A percentile compares a stretch with the other conserved stretches of the same genome.
Evolutionary conservation across 1,284 basidiomycete species (phyloP).

Genomic region (Pseudozyma hubeiensis): DNA sequence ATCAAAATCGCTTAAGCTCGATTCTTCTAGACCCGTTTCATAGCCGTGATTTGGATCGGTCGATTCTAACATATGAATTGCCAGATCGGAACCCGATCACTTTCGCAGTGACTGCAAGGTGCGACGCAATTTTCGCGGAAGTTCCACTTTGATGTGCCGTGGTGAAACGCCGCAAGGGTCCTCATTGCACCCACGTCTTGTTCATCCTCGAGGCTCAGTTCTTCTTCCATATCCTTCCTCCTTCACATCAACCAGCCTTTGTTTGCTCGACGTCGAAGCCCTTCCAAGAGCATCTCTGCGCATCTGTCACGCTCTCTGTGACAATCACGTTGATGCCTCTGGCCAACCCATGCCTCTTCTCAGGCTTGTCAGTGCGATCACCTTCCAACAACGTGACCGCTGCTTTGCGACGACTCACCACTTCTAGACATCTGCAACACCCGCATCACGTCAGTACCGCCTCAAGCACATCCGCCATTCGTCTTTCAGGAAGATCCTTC

Average conservation of each 20-base stretch:
- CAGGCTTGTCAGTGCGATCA: conserved; percentile 34
- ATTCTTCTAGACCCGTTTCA: conserved; percentile 15
- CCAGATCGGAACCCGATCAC: conserved; percentile 27
- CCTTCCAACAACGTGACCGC: conserved; percentile 12
- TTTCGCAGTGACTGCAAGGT: conserved; percentile 10
- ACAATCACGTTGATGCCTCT: conserved; percentile 32
- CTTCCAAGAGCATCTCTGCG: neutral
- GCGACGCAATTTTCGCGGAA: neutral
- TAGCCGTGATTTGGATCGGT: conserved; percentile 2
- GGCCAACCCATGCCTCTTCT: conserved; percentile 15
- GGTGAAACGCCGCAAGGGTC: conserved; percentile 3
- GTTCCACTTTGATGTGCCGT: neutral
- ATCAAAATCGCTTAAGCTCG: neutral
- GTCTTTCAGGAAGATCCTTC: conserved; percentile 3
- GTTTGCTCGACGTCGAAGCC: neutral
- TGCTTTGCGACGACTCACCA: conserved; percentile 9
- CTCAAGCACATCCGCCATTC: conserved; percentile 5
- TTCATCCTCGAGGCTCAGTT: neutral
- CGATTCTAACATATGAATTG: neutral
- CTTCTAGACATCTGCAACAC: conserved; percentile 8
- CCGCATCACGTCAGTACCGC: neutral
- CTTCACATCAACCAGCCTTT: neutral
- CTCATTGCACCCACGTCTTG: neutral
- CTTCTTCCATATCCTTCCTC: neutral
- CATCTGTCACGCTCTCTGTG: neutral